Conservation (phyloP, 202 grass and related monocot genomes). For the Cymbopogon flexuosus region DNA sequence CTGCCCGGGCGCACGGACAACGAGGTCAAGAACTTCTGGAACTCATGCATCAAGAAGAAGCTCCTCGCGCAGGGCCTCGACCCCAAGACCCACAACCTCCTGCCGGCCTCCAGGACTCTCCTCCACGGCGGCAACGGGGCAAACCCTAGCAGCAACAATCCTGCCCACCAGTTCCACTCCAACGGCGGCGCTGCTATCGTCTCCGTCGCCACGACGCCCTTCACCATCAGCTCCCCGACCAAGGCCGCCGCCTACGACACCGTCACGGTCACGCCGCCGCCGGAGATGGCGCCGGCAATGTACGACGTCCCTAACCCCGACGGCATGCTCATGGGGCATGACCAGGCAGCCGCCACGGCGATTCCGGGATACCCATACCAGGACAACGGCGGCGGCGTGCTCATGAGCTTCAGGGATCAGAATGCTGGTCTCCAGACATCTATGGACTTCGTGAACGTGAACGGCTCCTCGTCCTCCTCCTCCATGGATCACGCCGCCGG, state of each 20-base stretch:
- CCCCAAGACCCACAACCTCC: constrained; percentile 92
- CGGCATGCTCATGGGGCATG: constrained; percentile 32
- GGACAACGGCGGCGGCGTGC: constrained; percentile 45
- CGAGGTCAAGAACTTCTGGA: constrained; percentile 99
- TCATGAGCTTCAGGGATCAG: constrained; percentile 84
- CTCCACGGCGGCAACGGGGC: constrained; percentile 20
- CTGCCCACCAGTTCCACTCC: constrained; percentile 25
- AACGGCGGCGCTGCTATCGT: background rate
- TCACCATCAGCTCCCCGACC: constrained; percentile 80
- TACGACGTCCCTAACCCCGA: constrained; percentile 31
- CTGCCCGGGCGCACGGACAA: constrained; percentile 93
- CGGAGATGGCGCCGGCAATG: constrained; percentile 35
- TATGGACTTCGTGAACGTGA: constrained; percentile 78
- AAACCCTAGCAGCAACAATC: constrained; percentile 36
- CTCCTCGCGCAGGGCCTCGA: constrained; percentile 93
- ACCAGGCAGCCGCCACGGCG: constrained; percentile 6
- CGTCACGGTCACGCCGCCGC: constrained; percentile 20
- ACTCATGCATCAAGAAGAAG: constrained; percentile 99
- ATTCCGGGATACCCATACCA: constrained; percentile 48
- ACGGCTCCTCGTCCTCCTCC: constrained; percentile 61
- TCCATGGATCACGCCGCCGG: constrained; percentile 51
- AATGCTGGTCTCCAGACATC: constrained; percentile 46
- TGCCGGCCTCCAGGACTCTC: constrained; percentile 53
- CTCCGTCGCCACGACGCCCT: constrained; percentile 39
- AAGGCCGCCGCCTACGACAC: constrained; percentile 46